A percentile compares a stretch with the other conserved stretches of the same genome.
Evolutionary conservation across 1,139 yeast genomes (phyloP).

Genomic region (Pneumocystis oryctolagi): DNA sequence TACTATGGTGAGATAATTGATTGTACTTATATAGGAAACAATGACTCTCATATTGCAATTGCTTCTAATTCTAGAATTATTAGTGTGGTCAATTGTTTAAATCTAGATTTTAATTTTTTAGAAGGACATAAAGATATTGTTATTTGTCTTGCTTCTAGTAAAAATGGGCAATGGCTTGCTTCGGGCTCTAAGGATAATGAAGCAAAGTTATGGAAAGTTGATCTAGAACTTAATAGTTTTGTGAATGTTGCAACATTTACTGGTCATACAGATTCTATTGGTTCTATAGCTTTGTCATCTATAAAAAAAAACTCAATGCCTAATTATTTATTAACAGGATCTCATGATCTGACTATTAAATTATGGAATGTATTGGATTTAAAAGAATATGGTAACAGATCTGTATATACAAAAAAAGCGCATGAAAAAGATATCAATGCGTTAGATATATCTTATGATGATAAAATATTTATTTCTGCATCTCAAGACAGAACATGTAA

Average conservation of each 20-base stretch:
- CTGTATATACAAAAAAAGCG: constrained; percentile 83
- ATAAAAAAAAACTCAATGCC: constrained; percentile 35
- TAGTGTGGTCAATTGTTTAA: constrained; percentile 36
- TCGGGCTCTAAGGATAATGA: constrained; percentile 87
- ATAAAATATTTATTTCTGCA: constrained; percentile 77
- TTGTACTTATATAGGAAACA: constrained; percentile 53
- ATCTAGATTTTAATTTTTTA: constrained; percentile 47
- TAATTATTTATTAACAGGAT: constrained; percentile 63
- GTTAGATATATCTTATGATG: constrained; percentile 76
- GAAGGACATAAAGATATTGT: constrained; percentile 80
- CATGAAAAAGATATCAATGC: constrained; percentile 93
- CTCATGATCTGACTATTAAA: constrained; percentile 78
- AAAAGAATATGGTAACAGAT: constrained; percentile 26
- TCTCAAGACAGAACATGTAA: constrained; percentile 90
- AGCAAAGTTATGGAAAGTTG: constrained; percentile 60
- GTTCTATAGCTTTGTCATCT: constrained; percentile 55
- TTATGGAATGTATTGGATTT: constrained; percentile 53
- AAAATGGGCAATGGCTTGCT: constrained; percentile 76
- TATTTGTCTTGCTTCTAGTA: constrained; percentile 60
- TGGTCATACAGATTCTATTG: constrained; percentile 80
- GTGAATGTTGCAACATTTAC: constrained; percentile 44
- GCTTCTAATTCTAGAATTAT: constrained; percentile 94
- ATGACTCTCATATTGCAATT: constrained; percentile 44
- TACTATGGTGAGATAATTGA: constrained; percentile 94
- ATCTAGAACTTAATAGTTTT: constrained; percentile 26